Conservation (phyloP, 2,329 filamentous ascomycete genomes). For the Cladosporium sp. region DNA sequence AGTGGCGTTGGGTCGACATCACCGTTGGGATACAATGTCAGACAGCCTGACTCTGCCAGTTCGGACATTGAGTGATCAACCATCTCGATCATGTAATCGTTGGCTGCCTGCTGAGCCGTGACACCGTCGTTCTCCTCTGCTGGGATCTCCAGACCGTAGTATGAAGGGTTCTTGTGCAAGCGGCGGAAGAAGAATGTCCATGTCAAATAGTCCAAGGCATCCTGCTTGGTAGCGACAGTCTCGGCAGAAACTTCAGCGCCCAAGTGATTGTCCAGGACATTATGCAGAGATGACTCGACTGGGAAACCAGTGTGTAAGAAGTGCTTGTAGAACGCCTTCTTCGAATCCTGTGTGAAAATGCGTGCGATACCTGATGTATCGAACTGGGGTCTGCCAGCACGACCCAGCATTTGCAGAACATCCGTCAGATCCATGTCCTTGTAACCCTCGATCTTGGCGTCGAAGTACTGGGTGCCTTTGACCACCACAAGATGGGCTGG, state of each 20-base stretch:
- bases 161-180: constrained; percentile 96
- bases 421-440: constrained; percentile 99
- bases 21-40: constrained; percentile 77
- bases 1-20: constrained; percentile 86
- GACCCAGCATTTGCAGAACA: constrained; percentile 94
- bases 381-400: constrained; percentile 93
- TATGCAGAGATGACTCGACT: constrained; percentile 92
- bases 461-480: constrained; percentile 96
- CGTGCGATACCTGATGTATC: constrained; percentile 92
- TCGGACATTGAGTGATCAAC: constrained; percentile 82
- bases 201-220: constrained; percentile 93
- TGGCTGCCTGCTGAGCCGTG: constrained; percentile 78
- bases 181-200: constrained; percentile 99
- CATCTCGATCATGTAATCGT: constrained; percentile 90
- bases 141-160: constrained; percentile 92
- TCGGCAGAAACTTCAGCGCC: constrained; percentile 91
- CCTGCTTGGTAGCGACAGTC: constrained; percentile 90
- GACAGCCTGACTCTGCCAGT: constrained; percentile 78
- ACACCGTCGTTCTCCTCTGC: constrained; percentile 88
- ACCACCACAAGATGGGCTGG: constrained; percentile 96
- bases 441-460: constrained; percentile 95
- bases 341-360: constrained; percentile 95
- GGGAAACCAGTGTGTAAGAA: constrained; percentile 97
- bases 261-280: constrained; percentile 94
- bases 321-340: constrained; percentile 99